Evolutionary conservation across 2,329 filamentous ascomycete genomes (phyloP), one percentile per base, ranked within the genome.

Genomic region (Chaetomium sp.): DNA sequence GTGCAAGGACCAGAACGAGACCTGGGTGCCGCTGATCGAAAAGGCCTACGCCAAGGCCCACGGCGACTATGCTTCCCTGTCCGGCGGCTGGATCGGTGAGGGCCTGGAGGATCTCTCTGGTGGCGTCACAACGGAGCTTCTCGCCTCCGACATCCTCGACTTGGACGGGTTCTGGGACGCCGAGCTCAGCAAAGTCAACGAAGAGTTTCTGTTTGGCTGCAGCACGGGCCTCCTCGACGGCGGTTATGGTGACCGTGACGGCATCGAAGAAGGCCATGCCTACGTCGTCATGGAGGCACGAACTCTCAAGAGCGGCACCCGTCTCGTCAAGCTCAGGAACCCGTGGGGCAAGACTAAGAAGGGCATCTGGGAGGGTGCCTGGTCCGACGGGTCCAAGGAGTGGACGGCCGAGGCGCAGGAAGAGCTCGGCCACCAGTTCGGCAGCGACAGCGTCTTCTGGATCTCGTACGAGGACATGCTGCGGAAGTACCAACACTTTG

Each of bases 31-130:
- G 0, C 80, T 93, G 25, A 82, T 93, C 0, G 90, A 93, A 72
- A 93, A 93, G 75, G 90, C 89, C 1, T 93, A 91, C 71, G 90
- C 90, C 21, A 93, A 93, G 74, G 89, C 90, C 0, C 90, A 93
- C 67, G 90, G 90, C 4, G 91, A 95, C 72, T 96, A 90, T 70
- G 85, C 83, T 21, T 84, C 89, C 1, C 90, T 96, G 38, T 84
- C 90, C 49, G 90, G 90, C 7, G 91, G 91, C 0, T 92, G 88
- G 73, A 80, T 80, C 12, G 81, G 85, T 21, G 85, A 87, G 70
- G 85, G 81, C 7, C 79, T 87, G 21, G 85, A 87, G 63, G 82
- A 89, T 72, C 78, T 87, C 4, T 86, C 82, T 0, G 88, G 88
- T 10, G 88, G 88, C 31, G 86, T 90, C 5, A 89, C 87, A 0